Evolutionary conservation across 495 filamentous ascomycete genomes (phyloP), one percentile per base, ranked within the genome.

Genomic region (Platismatia glauca): DNA sequence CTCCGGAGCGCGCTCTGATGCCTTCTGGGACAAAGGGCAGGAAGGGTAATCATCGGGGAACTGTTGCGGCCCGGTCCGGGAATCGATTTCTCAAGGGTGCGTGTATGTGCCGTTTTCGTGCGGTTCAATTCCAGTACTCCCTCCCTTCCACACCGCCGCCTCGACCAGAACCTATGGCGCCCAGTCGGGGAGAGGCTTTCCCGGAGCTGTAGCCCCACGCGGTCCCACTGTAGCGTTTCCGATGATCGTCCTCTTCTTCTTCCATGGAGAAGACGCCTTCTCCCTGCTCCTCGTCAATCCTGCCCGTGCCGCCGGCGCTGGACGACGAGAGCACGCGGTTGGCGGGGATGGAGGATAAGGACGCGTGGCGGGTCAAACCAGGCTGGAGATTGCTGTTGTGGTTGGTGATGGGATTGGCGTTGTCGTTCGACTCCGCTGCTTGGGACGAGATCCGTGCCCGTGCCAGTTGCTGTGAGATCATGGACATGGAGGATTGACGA

Each of bases 221-320:
- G 41, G 64, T 44, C 6, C 48, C 62, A 57, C 64, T 65, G 15
- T 63, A 44, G 4, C 64, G 64, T 58, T 68, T 68, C 37, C 57
- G 46, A 22, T 82, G 76, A 4, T 72, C 71, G 2, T 84, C 83
- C 55, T 84, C 83, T 62, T 89, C 87, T 60, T 89, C 88, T 67
- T 90, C 88, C 87, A 91, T 90, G 39, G 80, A 84, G 64, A 92
- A 92, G n/a, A 91, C 87, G 57, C 89, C 80, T 33, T 89, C 84
- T 18, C 50, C 50, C 59, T 88, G 84, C 67, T 91, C 88, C 65
- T 88, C 84, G 56, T 89, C 88, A 67, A 91, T 90, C 38, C 84
- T 86, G 55, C 81, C 87, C 1, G 84, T 86, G 65, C 63, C 60
- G 39, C 66, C 75, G 53, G 76, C 73, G 4, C 75, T 74, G 16